These are phyloP conservation scores for Ceratocystis eucalypticola DNA, from an alignment of 2,329 filamentous ascomycete species.

Conservation along the genomic window DNA sequence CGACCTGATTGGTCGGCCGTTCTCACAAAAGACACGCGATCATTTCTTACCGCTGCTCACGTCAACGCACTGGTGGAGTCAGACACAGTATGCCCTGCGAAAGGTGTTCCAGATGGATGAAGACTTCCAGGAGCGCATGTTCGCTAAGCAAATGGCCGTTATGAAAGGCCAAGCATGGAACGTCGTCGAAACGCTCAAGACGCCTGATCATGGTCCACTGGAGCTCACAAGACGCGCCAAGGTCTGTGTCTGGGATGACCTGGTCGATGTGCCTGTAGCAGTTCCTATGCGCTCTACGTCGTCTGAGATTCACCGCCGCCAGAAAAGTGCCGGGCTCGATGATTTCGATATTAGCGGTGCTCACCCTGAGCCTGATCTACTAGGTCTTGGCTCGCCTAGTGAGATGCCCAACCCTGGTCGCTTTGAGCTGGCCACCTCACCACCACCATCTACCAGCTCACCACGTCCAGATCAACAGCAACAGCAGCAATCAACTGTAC, in stretches of 20 bases:
- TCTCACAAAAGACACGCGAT: slow-evolving; percentile 82
- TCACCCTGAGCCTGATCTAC: slow-evolving; percentile 49
- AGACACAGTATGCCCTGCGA: slow-evolving; percentile 77
- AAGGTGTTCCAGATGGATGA: slow-evolving; percentile 80
- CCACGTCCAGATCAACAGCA: background rate
- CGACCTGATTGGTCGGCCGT: slow-evolving; percentile 87
- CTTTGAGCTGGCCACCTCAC: slow-evolving; percentile 50
- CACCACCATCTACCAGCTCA: slow-evolving; percentile 18
- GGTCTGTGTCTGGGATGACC: slow-evolving; percentile 95
- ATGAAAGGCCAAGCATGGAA: slow-evolving; percentile 99
- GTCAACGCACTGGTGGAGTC: slow-evolving; percentile 91
- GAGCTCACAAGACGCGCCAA: slow-evolving; percentile 81
- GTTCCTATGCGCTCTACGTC: slow-evolving; percentile 78
- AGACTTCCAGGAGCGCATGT: slow-evolving; percentile 98
- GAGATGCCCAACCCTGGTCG: slow-evolving; percentile 63
- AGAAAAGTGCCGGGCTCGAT: slow-evolving; percentile 38
- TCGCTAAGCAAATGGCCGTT: slow-evolving; percentile 91
- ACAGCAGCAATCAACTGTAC: slow-evolving; percentile 7
- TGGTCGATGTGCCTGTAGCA: slow-evolving; percentile 89
- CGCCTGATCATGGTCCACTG: slow-evolving; percentile 77
- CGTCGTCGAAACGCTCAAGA: slow-evolving; percentile 93
- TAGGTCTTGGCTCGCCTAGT: slow-evolving; percentile 48
- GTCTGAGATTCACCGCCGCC: slow-evolving; percentile 64
- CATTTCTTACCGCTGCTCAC: slow-evolving; percentile 95
- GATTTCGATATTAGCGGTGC: slow-evolving; percentile 73